Base-by-base conservation (phyloP, 1,139 yeast genomes). In the Schizosaccharomyces versatilis region DNA sequence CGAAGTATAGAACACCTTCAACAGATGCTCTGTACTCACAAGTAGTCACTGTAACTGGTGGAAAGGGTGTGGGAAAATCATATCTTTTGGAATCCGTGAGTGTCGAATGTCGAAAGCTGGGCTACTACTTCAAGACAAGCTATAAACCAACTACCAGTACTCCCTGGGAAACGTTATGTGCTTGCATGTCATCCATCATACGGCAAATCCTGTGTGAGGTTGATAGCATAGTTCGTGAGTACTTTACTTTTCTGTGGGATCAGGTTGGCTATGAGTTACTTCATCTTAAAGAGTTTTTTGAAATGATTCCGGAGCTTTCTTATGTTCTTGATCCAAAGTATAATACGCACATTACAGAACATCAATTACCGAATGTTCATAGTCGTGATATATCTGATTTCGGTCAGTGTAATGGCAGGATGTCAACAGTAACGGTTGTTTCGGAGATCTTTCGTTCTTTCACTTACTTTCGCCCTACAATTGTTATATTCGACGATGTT, bases 11-110 rank as follows among this genome's bases (percentile, higher is more conserved):
- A 9, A n/a, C 38, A 12, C 39, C 41, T n/a, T 36, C 39, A 8
- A 47, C 36, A n/a, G 54, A 52, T 3, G 36, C 51, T 10, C 10
- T 32, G 6, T 47, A 47, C 24, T 54, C 54, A 10, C 41, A 54
- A 7, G 53, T 57, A 15, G 44, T 59, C 32, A 41, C 55, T n/a
- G 41, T 59, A 10, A 54, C 55, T 6, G 61, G 61, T 3, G 51
- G 40, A 24, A 49, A 59, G 14, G 61, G 61, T 15, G 51, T 56
- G 36, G 61, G 61, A 24, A 59, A 59, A 42, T 32, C 59, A 1
- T 40, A 51, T 24, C 47, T 59, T 6, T 47, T 59, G 1, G 3
- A 53, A 9, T 44, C 59, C 12, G 36, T 58, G 15, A 57, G 53
- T 12, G 49, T 55, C 8, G 48, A 54, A 7, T 41, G 51, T 9